Evolutionary conservation across 1,139 yeast genomes (phyloP).

Genomic region (Saccharomyces hybrid): DNA sequence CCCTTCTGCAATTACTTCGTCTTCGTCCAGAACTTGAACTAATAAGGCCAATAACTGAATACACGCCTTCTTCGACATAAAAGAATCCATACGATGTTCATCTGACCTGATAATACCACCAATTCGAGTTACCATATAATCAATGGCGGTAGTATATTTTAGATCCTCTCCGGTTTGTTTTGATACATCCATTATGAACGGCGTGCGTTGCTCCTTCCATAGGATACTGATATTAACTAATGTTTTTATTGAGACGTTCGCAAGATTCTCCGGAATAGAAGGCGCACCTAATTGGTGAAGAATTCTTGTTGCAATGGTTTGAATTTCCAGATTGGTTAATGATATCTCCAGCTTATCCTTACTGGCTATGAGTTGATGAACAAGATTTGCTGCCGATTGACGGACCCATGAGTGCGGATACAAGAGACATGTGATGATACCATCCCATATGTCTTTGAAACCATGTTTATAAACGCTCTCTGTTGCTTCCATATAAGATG

Average conservation of each 20-base stretch:
- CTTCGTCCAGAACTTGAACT: constrained; percentile 42
- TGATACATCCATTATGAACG: constrained; percentile 30
- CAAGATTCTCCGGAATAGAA: constrained; percentile 53
- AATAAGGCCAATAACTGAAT: constrained; percentile 54
- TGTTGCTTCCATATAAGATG: constrained; percentile 19
- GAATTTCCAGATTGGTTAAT: constrained; percentile 38
- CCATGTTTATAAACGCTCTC: constrained; percentile 34
- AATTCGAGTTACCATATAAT: constrained; percentile 55
- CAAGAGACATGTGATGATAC: constrained; percentile 48
- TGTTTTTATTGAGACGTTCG: constrained; percentile 59
- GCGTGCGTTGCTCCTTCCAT: constrained; percentile 48
- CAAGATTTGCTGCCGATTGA: constrained; percentile 54
- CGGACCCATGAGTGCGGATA: constrained; percentile 95
- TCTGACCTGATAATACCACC: constrained; percentile 63
- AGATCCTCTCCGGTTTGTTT: constrained; percentile 19
- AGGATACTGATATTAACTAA: constrained; percentile 51
- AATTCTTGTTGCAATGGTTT: constrained; percentile 57
- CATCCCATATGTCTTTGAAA: constrained; percentile 41
- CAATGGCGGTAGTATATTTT: constrained; percentile 40
- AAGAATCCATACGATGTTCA: constrained; percentile 42
- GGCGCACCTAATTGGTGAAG: constrained; percentile 82
- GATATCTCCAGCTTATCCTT: constrained; percentile 31
- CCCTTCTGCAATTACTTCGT: constrained; percentile 35
- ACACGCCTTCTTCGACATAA: constrained; percentile 56
- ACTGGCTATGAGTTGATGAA: constrained; percentile 44